Evolutionary conservation across 208 protist species (phyloP), one percentile per base, ranked within the genome.

Genomic region (Leishmania tropica): DNA sequence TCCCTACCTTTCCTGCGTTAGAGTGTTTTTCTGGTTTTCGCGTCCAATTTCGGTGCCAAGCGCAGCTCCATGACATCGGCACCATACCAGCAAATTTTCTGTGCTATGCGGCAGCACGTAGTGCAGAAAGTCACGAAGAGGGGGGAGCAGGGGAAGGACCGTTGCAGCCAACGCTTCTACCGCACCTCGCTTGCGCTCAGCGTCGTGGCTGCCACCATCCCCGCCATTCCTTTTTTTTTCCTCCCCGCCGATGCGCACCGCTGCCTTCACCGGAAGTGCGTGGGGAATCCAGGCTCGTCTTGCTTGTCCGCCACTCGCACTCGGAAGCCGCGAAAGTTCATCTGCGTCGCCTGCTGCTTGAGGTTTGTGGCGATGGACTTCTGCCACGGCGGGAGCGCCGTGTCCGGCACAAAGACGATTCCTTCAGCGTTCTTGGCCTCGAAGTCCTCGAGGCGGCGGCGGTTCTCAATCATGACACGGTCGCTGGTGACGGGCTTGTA

Each of bases 271-370:
- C 92, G 89, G 80, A 96, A 97, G 78, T 94, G 89, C 28, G 94
- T 97, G 54, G 94, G 92, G 74, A 97, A 97, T 35, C 94, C 94
- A 47, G 91, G 92, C 76, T 97, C 92, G 73, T 97, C 94, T 81
- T 95, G 92, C 64, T 74, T 81, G 76, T 97, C 91, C 54, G 86
- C 92, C 67, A 89, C 88, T 13, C 92, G 92, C 64, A 97, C 90
- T 42, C 94, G 92, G 48, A 97, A 86, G 0, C 94, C 94, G 6
- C 90, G 83, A 77, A 95, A 93, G 76, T 95, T 95, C 81, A 93
- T 78, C 60, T 85, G 72, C 4, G 84, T 83, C 35, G 72, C 60
- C n/a, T 58, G 71, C 35, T 86, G 78, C 65, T 78, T 80, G 53
- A 92, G 74, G 60, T 93, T 94, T 10, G 76, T 70, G 0, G 81